Percentiles rank a stretch among this genome's conserved stretches.
Conservation (phyloP, 306 rosid species). For the Myrica gale region DNA sequence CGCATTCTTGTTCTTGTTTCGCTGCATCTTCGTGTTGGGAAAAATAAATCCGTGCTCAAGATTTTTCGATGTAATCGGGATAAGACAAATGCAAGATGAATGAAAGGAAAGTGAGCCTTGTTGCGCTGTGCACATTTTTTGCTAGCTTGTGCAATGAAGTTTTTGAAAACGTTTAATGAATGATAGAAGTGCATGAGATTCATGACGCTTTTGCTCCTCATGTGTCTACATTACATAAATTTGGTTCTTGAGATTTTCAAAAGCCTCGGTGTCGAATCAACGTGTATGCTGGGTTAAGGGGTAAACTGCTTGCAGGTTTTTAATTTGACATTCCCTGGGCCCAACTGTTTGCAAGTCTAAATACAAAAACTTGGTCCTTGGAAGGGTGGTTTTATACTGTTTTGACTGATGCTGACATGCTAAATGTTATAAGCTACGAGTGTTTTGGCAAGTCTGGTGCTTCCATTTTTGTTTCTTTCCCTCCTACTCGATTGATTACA, state of each 20-base stretch:
- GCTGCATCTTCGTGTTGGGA: conserved; percentile 48
- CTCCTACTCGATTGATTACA: no score
- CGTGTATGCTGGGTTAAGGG: neutral
- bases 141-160: conserved; percentile 29
- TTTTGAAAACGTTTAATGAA: conserved; percentile 33
- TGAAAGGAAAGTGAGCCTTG: conserved; percentile 2
- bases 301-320: no score
- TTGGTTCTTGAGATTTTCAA: neutral
- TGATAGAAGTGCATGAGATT: conserved; percentile 34
- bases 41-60: conserved; percentile 42
- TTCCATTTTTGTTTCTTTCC: no score
- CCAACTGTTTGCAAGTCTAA: no score
- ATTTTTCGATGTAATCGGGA: conserved; percentile 56
- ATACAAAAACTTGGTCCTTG: no score
- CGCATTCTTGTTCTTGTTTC: conserved; percentile 63
- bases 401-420: no score
- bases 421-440: no score
- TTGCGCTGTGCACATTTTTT: neutral
- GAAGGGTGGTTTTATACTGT: no score
- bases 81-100: conserved; percentile 55
- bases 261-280: neutral
- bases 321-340: neutral
- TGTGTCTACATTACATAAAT: neutral
- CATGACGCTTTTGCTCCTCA: conserved; percentile 3
- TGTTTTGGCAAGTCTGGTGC: no score